A percentile compares a stretch with the other conserved stretches of the same genome.
These are phyloP conservation scores for Puya raimondii DNA, from an alignment of 176 grass and related monocot species.

Conservation along the genomic window DNA sequence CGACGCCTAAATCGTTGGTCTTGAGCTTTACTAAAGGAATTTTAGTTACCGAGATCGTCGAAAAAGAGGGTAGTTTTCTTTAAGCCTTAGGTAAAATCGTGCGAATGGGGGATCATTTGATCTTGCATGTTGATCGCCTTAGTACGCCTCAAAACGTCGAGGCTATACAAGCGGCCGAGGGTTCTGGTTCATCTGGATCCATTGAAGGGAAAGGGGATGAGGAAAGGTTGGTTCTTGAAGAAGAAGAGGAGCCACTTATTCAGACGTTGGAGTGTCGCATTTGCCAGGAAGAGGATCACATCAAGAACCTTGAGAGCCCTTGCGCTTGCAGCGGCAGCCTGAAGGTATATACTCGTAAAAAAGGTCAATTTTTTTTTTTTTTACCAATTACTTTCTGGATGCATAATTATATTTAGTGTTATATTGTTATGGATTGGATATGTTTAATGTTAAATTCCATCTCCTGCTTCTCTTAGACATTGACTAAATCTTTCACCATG, in stretches of 20 bases:
- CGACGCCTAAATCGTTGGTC: constrained; percentile 25
- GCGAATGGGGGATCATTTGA: constrained; percentile 44
- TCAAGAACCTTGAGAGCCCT: constrained; percentile 71
- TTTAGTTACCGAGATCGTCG: constrained; percentile 16
- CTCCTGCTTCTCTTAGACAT: neutral
- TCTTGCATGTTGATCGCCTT: constrained; percentile 42
- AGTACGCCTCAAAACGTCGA: constrained; percentile 22
- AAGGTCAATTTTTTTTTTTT: neutral
- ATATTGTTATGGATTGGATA: constrained; percentile 9
- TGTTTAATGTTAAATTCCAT: constrained; percentile 9
- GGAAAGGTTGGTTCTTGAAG: constrained; percentile 34
- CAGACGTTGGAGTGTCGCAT: constrained; percentile 71
- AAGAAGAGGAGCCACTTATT: constrained; percentile 70
- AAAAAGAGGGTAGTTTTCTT: constrained; percentile 16
- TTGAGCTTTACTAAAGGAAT: constrained; percentile 4
- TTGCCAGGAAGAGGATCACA: constrained; percentile 76
- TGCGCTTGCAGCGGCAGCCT: constrained; percentile 74
- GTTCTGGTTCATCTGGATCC: constrained; percentile 24
- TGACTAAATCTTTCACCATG: neutral
- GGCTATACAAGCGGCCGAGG: constrained; percentile 22
- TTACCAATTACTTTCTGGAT: neutral
- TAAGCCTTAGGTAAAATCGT: neutral
- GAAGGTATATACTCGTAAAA: constrained; percentile 42
- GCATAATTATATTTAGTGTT: neutral
- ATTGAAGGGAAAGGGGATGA: neutral